A percentile compares a stretch with the other conserved stretches of the same genome.
Evolutionary conservation across 768 basidiomycete species (phyloP).

Genomic region (Lentinus tigrinus): DNA sequence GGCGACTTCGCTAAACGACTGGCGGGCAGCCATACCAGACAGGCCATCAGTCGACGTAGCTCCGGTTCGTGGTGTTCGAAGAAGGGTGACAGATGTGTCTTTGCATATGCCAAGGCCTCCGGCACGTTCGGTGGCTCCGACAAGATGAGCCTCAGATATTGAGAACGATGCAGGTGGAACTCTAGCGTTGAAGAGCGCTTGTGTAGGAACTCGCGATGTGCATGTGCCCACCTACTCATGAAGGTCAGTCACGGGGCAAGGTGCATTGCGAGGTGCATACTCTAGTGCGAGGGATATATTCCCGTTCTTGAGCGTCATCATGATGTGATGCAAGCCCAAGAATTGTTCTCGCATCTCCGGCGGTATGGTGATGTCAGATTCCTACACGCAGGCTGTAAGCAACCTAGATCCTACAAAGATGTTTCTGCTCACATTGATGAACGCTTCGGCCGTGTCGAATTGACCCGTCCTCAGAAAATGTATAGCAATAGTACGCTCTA

Average conservation of each 20-base stretch:
- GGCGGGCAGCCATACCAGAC: conserved; percentile 69
- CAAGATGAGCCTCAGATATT: conserved; percentile 78
- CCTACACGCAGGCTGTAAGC: conserved; percentile 42
- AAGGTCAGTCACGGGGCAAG: not conserved
- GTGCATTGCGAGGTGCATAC: conserved; percentile 43
- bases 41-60: conserved; percentile 68
- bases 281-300: conserved; percentile 77
- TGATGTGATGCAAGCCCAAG: conserved; percentile 67
- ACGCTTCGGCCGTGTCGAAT: conserved; percentile 73
- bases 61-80: conserved; percentile 60
- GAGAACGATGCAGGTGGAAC: conserved; percentile 87
- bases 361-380: conserved; percentile 60
- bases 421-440: conserved; percentile 59
- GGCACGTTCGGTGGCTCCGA: conserved; percentile 55
- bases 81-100: conserved; percentile 60
- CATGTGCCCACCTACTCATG: conserved; percentile 68
- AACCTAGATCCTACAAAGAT: not conserved
- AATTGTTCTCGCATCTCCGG: conserved; percentile 55
- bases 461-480: conserved; percentile 83
- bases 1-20: conserved; percentile 64
- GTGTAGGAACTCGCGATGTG: conserved; percentile 64
- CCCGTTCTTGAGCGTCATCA: conserved; percentile 61
- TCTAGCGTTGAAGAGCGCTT: conserved; percentile 78
- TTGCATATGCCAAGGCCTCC: conserved; percentile 75
- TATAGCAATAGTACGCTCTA: conserved; percentile 69